phyloP scores from a whole-genome alignment of 768 basidiomycete genomes.

The Tylopilus sp. region DNA sequence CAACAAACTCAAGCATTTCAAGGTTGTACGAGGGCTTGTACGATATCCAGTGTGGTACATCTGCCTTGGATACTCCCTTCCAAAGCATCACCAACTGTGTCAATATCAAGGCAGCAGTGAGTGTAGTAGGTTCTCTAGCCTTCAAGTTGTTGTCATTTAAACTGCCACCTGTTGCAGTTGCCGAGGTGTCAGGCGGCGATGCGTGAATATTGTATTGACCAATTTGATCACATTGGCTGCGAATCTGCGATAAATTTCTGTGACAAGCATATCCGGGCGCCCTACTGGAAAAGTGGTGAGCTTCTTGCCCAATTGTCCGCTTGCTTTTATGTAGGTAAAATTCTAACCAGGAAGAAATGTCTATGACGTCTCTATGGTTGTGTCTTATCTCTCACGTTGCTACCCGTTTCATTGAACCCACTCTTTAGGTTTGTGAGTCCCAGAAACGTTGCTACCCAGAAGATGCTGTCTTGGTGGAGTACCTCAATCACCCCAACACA shows the following conservation, averaged over 20 bases:
- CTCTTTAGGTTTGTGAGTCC: conserved; percentile 22
- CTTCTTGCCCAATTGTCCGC: not conserved
- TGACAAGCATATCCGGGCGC: conserved; percentile 45
- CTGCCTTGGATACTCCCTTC: conserved; percentile 52
- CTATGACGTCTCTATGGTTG: conserved; percentile 57
- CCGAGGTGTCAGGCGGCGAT: conserved; percentile 63
- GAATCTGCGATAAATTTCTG: conserved; percentile 68
- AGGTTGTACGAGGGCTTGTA: conserved; percentile 42
- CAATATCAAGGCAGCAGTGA: conserved; percentile 55
- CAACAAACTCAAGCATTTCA: not conserved
- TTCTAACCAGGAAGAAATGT: conserved; percentile 40
- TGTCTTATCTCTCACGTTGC: not conserved
- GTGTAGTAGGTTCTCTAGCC: conserved; percentile 14
- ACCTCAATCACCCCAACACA: conserved; percentile 42
- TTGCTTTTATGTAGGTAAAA: not conserved
- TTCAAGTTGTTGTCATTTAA: conserved; percentile 3
- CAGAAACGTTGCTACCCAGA: conserved; percentile 39
- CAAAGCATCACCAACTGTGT: conserved; percentile 36
- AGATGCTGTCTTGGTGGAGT: conserved; percentile 38
- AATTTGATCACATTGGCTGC: conserved; percentile 64
- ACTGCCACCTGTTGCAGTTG: conserved; percentile 38
- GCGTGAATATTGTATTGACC: conserved; percentile 56
- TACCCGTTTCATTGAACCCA: conserved; percentile 1
- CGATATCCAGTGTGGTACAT: conserved; percentile 48
- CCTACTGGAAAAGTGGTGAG: conserved; percentile 39